A percentile compares a stretch with the other conserved stretches of the same genome.
Conservation (phyloP, 352 stramenopile genomes). For the Phytophthora quininea region DNA sequence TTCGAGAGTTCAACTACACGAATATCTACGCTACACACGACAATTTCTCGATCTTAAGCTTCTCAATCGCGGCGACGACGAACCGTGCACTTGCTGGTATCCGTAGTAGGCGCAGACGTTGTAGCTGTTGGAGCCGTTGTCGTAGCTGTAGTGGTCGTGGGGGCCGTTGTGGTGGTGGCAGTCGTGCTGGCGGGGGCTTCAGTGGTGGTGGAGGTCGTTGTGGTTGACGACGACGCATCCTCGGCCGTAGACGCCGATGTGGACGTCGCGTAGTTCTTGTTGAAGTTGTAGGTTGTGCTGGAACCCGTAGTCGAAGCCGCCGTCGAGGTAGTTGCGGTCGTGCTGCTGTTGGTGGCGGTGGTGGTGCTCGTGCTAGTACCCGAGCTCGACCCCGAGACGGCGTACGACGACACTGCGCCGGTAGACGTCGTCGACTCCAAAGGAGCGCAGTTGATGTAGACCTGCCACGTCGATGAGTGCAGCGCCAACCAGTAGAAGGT, state of each 20-base stretch:
- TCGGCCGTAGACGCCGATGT: constrained; percentile 12
- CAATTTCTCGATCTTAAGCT: not conserved
- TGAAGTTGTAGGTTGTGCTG: constrained; percentile 14
- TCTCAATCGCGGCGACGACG: constrained; percentile 12
- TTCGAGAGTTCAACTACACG: constrained; percentile 1
- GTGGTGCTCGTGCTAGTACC: constrained; percentile 18
- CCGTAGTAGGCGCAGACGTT: constrained; percentile 7
- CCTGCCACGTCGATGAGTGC: constrained; percentile 1
- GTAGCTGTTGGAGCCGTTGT: constrained; percentile 8
- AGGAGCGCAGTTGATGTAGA: constrained; percentile 4
- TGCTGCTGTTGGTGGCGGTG: constrained; percentile 10
- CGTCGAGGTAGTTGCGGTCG: not conserved
- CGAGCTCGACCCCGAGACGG: constrained; percentile 19
- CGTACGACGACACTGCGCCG: constrained; percentile 27
- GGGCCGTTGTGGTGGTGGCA: constrained; percentile 6
- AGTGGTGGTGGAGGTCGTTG: constrained; percentile 9
- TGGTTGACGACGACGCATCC: constrained; percentile 10
- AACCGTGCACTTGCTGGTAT: constrained; percentile 18
- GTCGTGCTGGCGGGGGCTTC: constrained; percentile 5
- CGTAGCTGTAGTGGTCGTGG: constrained; percentile 6
- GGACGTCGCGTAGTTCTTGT: constrained; percentile 16
- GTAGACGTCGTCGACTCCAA: constrained; percentile 24
- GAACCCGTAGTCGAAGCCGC: constrained; percentile 11
- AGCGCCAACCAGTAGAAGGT: constrained; percentile 2
- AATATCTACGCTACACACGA: constrained; percentile 20